Base-by-base conservation (phyloP, 2,329 filamentous ascomycete species). In the Claviceps sp. region DNA sequence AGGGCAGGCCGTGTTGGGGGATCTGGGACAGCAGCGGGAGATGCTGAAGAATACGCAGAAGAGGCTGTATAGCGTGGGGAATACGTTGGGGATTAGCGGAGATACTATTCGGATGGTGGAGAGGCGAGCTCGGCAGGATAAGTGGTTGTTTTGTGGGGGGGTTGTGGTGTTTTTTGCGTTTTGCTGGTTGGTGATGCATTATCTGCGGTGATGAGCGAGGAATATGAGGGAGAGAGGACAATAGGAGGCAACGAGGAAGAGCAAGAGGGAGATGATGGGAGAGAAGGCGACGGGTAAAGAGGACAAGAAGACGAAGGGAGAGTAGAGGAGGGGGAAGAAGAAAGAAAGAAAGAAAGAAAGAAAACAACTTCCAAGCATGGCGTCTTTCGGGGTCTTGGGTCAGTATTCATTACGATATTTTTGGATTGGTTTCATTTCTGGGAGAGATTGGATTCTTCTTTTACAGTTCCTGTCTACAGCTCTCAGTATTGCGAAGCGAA, bases 101-200 rank as follows among this genome's bases (percentile, higher is more conserved):
- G 91, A 97, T 65, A 98, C 93, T 2, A 98, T 98, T 58, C 82
- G 93, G 47, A 97, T 93, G 88, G 85, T 98, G 43, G 91, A 97
- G 70, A 73, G 93, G 59, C 77, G 93, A 56, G 89, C 93, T 49
- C 86, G 82, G 67, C 86, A 97, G 72, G 93, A 98, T 67, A 97
- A 96, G 70, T 97, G 90, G 89, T 95, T 98, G 38, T 98, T 98
- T 67, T 86, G 86, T 77, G 85, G 74, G 0, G 89, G 93, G 0
- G 88, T 91, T 2, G 69, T 94, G 5, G 69, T 93, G 38, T 98
- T 98, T 67, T 86, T 97, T 61, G 64, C 79, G 40, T 98, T 98
- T 65, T 95, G 91, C 68, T 97, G 88, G 82, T 70, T 93, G 57
- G 89, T 95, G 52, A 65, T 98, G 63, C 86, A 90, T 69, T 97